Conservation (phyloP, 2,329 filamentous ascomycete species). For the Blumeriella jaapii region DNA sequence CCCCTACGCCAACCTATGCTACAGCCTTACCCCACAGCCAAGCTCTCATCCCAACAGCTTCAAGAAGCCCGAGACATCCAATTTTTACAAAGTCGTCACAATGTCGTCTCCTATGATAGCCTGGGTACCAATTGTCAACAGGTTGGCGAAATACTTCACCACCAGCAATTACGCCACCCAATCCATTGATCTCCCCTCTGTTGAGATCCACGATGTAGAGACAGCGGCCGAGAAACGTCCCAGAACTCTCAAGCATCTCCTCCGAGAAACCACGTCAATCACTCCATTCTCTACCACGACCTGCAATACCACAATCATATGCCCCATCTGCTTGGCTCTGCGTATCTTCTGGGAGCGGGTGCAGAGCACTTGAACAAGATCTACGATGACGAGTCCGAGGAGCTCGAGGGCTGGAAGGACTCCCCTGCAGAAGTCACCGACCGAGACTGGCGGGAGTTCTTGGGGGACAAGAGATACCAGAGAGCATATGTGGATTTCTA, state of each 20-base stretch:
- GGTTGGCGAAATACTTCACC: constrained; percentile 27
- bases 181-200: constrained; percentile 48
- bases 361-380: constrained; percentile 63
- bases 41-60: constrained; percentile 14
- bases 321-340: constrained; percentile 70
- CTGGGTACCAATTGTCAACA: constrained; percentile 32
- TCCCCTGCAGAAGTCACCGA: constrained; percentile 75
- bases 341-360: constrained; percentile 73
- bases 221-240: constrained; percentile 66
- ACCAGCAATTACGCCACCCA: constrained; percentile 23
- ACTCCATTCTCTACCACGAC: constrained; percentile 70
- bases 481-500: constrained; percentile 91
- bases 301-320: constrained; percentile 72
- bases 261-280: constrained; percentile 85
- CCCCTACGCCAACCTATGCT: too few species aligned
- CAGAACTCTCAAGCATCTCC: constrained; percentile 75
- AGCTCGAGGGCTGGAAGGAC: constrained; percentile 69
- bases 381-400: constrained; percentile 64
- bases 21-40: constrained; percentile 12
- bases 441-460: constrained; percentile 75
- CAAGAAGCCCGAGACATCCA: too few species aligned
- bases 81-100: too few species aligned
- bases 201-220: constrained; percentile 70
- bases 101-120: constrained; percentile 33
- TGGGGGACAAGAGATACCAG: constrained; percentile 73